phyloP scores from a whole-genome alignment of 2,329 filamentous ascomycete species.

The Neonectria sp. region DNA sequence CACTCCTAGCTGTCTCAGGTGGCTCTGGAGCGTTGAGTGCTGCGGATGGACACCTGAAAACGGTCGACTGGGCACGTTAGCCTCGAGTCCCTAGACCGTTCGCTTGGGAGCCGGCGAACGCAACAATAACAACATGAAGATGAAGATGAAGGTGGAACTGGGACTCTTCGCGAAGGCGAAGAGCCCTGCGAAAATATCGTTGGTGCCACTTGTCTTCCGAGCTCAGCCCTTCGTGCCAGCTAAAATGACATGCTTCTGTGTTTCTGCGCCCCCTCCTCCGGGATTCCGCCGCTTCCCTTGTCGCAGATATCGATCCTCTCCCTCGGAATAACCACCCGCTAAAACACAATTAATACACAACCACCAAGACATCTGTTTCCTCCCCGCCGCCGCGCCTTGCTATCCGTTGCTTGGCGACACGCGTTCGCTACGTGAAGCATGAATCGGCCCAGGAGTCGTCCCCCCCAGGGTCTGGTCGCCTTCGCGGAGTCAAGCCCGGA shows the following conservation, averaged over 20 bases:
- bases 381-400: constrained; percentile 3
- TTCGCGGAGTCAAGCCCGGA: not conserved
- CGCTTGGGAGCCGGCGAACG: not conserved
- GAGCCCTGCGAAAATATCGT: constrained; percentile 2
- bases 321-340: constrained; percentile 27
- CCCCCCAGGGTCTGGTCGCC: not conserved
- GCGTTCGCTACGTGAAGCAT: constrained; percentile 27
- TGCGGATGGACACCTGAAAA: constrained; percentile 19
- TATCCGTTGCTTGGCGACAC: constrained; percentile 15
- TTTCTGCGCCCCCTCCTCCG: constrained; percentile 16
- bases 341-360: constrained; percentile 35
- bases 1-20: constrained; percentile 29
- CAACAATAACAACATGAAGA: not conserved
- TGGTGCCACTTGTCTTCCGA: constrained; percentile 21
- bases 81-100: not conserved
- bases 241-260: constrained; percentile 19
- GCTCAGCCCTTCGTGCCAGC: constrained; percentile 4
- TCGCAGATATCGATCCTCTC: constrained; percentile 27
- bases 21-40: constrained; percentile 21
- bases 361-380: constrained; percentile 22
- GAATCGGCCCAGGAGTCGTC: constrained; percentile 11
- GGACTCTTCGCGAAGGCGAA: not conserved
- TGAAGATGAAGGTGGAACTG: not conserved
- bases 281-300: constrained; percentile 24
- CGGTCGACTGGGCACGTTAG: constrained; percentile 2